phyloP scores from a whole-genome alignment of 2,329 filamentous ascomycete species.

The Claviceps pusilla region DNA sequence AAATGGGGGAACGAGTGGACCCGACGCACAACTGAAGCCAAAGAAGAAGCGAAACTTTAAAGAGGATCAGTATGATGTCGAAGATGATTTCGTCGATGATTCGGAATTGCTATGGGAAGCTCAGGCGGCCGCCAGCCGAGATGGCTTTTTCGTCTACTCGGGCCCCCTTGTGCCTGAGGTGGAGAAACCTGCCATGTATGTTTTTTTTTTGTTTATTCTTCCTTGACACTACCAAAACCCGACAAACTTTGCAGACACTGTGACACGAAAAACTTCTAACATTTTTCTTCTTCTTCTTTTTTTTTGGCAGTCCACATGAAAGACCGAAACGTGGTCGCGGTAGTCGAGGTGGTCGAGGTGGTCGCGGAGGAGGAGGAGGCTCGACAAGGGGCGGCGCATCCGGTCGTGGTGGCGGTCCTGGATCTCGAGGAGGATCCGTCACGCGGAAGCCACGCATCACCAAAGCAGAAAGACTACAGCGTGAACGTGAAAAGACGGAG shows the following conservation, averaged over 20 bases:
- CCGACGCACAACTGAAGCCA: slow-evolving; percentile 47
- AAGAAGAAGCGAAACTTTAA: slow-evolving; percentile 71
- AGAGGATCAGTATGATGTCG: slow-evolving; percentile 71
- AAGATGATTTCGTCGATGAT: slow-evolving; percentile 80
- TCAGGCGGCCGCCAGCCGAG: slow-evolving; percentile 81
- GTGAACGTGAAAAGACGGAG: slow-evolving; percentile 69
- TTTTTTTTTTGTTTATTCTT: not conserved
- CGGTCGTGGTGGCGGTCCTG: slow-evolving; percentile 40
- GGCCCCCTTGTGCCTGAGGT: slow-evolving; percentile 79
- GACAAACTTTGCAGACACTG: not conserved
- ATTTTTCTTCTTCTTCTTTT: not conserved
- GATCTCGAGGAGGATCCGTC: slow-evolving; percentile 60
- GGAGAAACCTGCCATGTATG: slow-evolving; percentile 49
- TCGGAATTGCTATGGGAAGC: slow-evolving; percentile 92
- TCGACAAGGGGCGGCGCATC: slow-evolving; percentile 39
- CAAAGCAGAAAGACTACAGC: slow-evolving; percentile 68
- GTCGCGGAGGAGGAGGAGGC: slow-evolving; percentile 46
- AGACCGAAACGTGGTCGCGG: slow-evolving; percentile 54
- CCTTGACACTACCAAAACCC: too few species aligned
- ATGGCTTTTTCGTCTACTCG: slow-evolving; percentile 96
- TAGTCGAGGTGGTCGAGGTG: slow-evolving; percentile 33
- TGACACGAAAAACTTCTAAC: not conserved
- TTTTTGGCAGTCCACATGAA: slow-evolving; percentile 46
- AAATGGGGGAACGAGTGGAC: slow-evolving; percentile 49
- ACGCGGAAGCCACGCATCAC: slow-evolving; percentile 72